A percentile compares a stretch with the other conserved stretches of the same genome.
Conservation (phyloP, 2,329 filamentous ascomycete genomes). For the Alternaria brassicicola region DNA sequence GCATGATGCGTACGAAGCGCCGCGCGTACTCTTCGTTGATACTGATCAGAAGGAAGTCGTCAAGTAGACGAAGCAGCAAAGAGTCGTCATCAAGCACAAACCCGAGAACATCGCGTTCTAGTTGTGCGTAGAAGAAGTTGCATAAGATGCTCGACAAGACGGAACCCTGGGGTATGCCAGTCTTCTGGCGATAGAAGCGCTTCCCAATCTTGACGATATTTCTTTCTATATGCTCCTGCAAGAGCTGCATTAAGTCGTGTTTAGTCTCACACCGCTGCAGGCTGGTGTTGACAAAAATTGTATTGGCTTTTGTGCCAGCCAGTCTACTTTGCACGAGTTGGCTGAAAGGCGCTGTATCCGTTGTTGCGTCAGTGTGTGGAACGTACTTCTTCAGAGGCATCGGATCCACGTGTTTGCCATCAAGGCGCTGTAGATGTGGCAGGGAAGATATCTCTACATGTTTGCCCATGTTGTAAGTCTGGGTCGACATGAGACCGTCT, state of each 20-base stretch:
- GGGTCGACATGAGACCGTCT: constrained; percentile 60
- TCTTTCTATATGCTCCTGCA: constrained; percentile 78
- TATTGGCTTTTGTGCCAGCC: constrained; percentile 57
- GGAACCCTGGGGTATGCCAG: constrained; percentile 92
- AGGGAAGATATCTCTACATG: constrained; percentile 72
- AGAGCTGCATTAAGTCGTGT: constrained; percentile 68
- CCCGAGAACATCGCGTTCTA: constrained; percentile 71
- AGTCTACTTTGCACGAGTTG: constrained; percentile 40
- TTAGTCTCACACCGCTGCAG: constrained; percentile 64
- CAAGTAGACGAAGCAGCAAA: constrained; percentile 80
- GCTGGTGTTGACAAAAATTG: constrained; percentile 77
- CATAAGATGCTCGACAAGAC: constrained; percentile 85
- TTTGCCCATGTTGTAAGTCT: constrained; percentile 72
- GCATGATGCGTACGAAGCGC: constrained; percentile 79
- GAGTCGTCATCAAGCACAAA: constrained; percentile 69
- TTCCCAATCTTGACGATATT: constrained; percentile 91
- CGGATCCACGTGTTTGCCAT: constrained; percentile 38
- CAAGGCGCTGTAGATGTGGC: constrained; percentile 43
- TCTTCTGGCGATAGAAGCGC: constrained; percentile 83
- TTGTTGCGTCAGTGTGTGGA: constrained; percentile 46
- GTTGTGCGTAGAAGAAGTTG: constrained; percentile 93
- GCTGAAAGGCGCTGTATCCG: constrained; percentile 41
- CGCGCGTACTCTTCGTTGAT: constrained; percentile 69
- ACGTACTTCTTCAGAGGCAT: constrained; percentile 49
- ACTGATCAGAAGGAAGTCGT: constrained; percentile 92